These are phyloP conservation scores for Tuber brumale DNA, from an alignment of 495 filamentous ascomycete genomes.

Conservation along the genomic window DNA sequence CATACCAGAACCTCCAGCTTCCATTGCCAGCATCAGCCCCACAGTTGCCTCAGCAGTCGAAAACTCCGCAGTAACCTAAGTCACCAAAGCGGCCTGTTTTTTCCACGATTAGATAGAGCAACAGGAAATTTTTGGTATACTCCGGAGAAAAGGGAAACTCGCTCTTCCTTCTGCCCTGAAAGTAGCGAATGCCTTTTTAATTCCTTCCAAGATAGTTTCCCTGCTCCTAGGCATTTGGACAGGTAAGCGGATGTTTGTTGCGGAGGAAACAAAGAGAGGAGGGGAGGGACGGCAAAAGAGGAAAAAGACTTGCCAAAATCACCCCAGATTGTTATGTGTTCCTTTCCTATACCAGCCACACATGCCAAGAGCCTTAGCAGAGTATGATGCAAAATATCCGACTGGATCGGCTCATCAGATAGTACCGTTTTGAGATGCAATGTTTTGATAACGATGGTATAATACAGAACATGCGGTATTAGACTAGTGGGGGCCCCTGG, in stretches of 20 bases:
- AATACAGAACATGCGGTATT: no score
- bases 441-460: no score
- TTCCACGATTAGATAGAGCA: constrained; percentile 21
- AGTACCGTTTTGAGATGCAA: no score
- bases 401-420: no score
- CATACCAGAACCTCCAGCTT: constrained; percentile 85
- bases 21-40: constrained; percentile 77
- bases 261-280: not conserved
- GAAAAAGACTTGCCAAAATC: no score
- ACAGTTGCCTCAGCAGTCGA: constrained; percentile 73
- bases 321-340: no score
- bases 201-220: constrained; percentile 53
- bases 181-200: constrained; percentile 79
- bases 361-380: no score
- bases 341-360: no score
- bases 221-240: not conserved
- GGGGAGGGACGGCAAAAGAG: not conserved
- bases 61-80: constrained; percentile 94
- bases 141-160: constrained; percentile 36
- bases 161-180: constrained; percentile 71
- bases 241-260: not conserved
- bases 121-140: constrained; percentile 28
- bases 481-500: no score
- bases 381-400: no score
- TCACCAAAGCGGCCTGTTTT: constrained; percentile 68